phyloP scores from a whole-genome alignment of 2,329 filamentous ascomycete genomes.

The Aspergillus puulaauensis region DNA sequence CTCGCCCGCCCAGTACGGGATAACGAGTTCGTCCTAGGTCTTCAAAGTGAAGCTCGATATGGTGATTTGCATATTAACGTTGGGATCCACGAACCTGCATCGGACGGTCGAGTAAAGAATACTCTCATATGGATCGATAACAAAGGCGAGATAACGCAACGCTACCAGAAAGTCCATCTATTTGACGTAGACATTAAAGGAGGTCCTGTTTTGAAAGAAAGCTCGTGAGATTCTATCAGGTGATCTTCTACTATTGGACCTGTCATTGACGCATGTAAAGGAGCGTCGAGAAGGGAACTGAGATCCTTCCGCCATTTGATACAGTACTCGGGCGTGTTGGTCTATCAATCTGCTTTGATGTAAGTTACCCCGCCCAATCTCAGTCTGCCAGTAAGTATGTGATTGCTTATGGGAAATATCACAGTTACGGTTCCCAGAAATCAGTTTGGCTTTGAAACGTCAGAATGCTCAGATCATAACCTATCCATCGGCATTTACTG shows the following conservation, averaged over 20 bases:
- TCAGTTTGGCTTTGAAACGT: conserved; percentile 64
- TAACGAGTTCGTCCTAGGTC: conserved; percentile 73
- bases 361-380: conserved; percentile 29
- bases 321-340: conserved; percentile 74
- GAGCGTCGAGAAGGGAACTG: conserved; percentile 66
- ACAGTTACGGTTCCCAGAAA: conserved; percentile 74
- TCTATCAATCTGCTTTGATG: conserved; percentile 83
- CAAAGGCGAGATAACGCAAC: conserved; percentile 56
- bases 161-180: conserved; percentile 87
- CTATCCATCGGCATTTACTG: conserved; percentile 88
- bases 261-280: conserved; percentile 20
- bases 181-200: conserved; percentile 70
- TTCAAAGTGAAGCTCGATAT: conserved; percentile 65
- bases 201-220: conserved; percentile 62
- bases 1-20: conserved; percentile 66
- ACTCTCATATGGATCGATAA: conserved; percentile 67
- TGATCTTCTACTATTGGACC: not conserved
- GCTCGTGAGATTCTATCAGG: conserved; percentile 39
- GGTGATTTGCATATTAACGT: conserved; percentile 74
- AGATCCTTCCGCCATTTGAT: conserved; percentile 68
- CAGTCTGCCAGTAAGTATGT: not conserved
- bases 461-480: conserved; percentile 73
- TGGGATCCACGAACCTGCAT: conserved; percentile 76
- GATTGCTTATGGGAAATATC: not conserved
- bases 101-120: conserved; percentile 58